Percentiles rank a stretch among this genome's conserved stretches.
Evolutionary conservation across 1,284 basidiomycete genomes (phyloP).

Genomic region (Sporisorium exsertum): DNA sequence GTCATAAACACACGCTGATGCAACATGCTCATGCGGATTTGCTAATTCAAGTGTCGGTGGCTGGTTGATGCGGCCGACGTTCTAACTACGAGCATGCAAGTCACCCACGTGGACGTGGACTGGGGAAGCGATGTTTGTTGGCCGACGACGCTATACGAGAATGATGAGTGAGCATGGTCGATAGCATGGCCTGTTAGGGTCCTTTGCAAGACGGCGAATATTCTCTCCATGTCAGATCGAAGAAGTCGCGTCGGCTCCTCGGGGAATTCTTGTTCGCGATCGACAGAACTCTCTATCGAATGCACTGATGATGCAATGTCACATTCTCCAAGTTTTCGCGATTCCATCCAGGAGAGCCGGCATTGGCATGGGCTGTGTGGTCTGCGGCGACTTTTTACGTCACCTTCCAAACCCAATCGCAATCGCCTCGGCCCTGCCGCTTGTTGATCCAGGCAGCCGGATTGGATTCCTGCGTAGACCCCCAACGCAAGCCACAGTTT

Average conservation of each 20-base stretch:
- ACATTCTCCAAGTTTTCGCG: not conserved
- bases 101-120: not conserved
- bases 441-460: not conserved
- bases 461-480: too few relatives aligned
- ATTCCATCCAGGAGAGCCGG: conserved; percentile 3
- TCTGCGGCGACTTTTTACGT: conserved; percentile 9
- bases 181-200: not conserved
- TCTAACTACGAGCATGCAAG: not conserved
- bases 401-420: not conserved
- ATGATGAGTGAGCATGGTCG: conserved; percentile 11
- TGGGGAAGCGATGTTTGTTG: not conserved
- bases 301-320: conserved; percentile 12
- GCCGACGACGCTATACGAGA: not conserved
- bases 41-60: not conserved
- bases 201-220: not conserved
- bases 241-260: not conserved
- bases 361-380: not conserved
- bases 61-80: not conserved
- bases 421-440: not conserved
- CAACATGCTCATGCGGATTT: not conserved
- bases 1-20: not conserved
- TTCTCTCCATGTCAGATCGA: not conserved
- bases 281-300: not conserved
- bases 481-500: conserved; percentile 16
- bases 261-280: not conserved